Base-by-base conservation (phyloP, 2,329 filamentous ascomycete genomes). In the Penicillium polonicum region DNA sequence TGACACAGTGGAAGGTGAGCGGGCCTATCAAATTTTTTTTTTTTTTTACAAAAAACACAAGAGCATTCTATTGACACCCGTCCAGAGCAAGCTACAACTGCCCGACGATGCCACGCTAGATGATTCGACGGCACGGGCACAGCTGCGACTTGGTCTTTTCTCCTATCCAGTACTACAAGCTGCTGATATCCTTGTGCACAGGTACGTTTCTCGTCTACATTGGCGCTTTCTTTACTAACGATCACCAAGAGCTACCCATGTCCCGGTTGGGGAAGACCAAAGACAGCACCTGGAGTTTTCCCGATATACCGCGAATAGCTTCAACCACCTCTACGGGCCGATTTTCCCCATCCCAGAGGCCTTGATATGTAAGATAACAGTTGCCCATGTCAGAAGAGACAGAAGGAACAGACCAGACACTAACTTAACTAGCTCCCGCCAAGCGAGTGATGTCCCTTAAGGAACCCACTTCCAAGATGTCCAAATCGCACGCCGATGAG, bases 1-100 rank as follows among this genome's bases (percentile, higher is more conserved):
- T 99, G 94, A 97, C 94, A 29, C 94, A 97, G 75, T 99, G 94
- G 92, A 99, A 99, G 86, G 91, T 91, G 70, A 63, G 70, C 59
- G 19, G 48, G 41, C 39, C 50, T 42, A 12, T 23, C 19, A 10
- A 23, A 1, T 7, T 25, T 25, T 27, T 27, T 42, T 23, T 12
- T 9, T 27, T 38, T 33, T 35, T 48, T 23, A 23, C 5, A 23
- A 23, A 23, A 23, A 23, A 23, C 7, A 29, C 54, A 49, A 36
- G 13, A 23, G 15, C 21, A 21, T 25, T 55, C 57, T 17, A 52
- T 59, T 62, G 44, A 68, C 58, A 33, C 19, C 21, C 35, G 3
- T 39, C 31, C 42, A 91, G 89, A 90, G 85, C 74, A 96, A 95
- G 74, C 77, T 94, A 19, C 80, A 86, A 21, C 73, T 92, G 21